Percentiles rank a stretch among this genome's conserved stretches.
Conservation (phyloP, 208 protist genomes). For the Polymyxa betae region DNA sequence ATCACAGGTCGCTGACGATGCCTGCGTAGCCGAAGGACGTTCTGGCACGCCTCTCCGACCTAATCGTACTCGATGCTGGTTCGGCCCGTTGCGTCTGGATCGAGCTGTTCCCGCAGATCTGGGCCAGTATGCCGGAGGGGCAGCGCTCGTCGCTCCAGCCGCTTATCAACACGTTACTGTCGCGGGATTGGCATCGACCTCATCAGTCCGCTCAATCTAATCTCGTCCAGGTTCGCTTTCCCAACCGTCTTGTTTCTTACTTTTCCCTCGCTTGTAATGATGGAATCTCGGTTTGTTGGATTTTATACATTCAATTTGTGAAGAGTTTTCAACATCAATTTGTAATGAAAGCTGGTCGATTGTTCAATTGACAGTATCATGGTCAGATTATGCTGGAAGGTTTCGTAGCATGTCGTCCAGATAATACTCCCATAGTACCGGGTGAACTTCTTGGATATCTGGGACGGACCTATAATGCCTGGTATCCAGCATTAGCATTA, state of each 20-base stretch:
- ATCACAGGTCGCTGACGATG: neutral
- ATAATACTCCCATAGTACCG: neutral
- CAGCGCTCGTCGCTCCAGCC: conserved; percentile 22
- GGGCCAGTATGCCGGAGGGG: conserved; percentile 2
- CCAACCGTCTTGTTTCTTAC: neutral
- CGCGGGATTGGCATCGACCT: conserved; percentile 44
- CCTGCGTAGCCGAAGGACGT: neutral
- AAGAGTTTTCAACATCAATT: no score
- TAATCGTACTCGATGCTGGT: neutral
- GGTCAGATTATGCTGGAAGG: conserved; percentile 39
- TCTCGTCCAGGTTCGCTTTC: conserved; percentile 54
- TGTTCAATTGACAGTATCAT: neutral
- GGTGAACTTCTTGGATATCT: neutral
- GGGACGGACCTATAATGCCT: neutral
- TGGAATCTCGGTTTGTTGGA: no score
- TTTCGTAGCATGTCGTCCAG: neutral
- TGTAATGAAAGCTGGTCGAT: no score
- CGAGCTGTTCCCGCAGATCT: conserved; percentile 43
- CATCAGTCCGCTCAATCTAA: conserved; percentile 43
- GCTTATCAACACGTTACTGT: conserved; percentile 39
- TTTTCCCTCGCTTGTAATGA: neutral
- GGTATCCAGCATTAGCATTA: neutral
- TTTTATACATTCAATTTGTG: no score
- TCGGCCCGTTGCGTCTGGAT: conserved; percentile 4
- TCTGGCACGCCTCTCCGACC: neutral